These are phyloP conservation scores for Scenedesmus sp. DNA, from an alignment of 163 green algal species.

Conservation along the genomic window DNA sequence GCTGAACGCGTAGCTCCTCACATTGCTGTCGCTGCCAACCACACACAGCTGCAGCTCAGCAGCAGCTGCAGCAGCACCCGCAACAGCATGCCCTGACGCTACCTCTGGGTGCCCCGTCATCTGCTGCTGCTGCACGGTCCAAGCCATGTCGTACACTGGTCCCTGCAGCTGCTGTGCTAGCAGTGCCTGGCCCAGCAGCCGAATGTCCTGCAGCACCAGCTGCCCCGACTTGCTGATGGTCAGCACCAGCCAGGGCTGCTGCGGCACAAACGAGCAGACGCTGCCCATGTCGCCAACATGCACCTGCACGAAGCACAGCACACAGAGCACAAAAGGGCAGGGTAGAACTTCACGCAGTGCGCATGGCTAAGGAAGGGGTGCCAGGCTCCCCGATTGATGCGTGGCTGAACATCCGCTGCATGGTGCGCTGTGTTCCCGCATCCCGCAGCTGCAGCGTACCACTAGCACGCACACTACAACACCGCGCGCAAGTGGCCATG, in stretches of 20 bases:
- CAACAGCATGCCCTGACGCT: not conserved
- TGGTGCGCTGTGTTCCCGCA: not conserved
- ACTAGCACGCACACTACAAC: conserved; percentile 43
- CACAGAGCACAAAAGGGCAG: not conserved
- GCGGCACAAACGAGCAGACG: not conserved
- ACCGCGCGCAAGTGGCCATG: not conserved
- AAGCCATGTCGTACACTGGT: conserved; percentile 29
- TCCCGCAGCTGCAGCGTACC: conserved; percentile 52
- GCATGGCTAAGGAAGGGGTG: too few relatives aligned
- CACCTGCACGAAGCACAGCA: conserved; percentile 22
- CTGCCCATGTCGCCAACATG: conserved; percentile 44
- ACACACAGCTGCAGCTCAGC: conserved; percentile 25
- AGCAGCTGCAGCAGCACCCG: not conserved
- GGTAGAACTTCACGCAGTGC: not conserved
- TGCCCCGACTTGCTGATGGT: conserved; percentile 39
- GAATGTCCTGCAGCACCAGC: conserved; percentile 18
- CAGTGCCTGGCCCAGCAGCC: conserved; percentile 1
- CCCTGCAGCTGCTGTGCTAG: conserved; percentile 32
- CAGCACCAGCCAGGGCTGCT: conserved; percentile 15
- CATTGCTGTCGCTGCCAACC: conserved; percentile 15
- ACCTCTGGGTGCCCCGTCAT: not conserved
- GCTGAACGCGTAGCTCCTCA: not conserved
- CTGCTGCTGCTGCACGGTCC: conserved; percentile 22
- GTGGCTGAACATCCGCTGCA: too few relatives aligned
- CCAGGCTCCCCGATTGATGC: too few relatives aligned